Conservation (phyloP, 2,329 filamentous ascomycete species). For the Pestalotiopsis sp. region DNA sequence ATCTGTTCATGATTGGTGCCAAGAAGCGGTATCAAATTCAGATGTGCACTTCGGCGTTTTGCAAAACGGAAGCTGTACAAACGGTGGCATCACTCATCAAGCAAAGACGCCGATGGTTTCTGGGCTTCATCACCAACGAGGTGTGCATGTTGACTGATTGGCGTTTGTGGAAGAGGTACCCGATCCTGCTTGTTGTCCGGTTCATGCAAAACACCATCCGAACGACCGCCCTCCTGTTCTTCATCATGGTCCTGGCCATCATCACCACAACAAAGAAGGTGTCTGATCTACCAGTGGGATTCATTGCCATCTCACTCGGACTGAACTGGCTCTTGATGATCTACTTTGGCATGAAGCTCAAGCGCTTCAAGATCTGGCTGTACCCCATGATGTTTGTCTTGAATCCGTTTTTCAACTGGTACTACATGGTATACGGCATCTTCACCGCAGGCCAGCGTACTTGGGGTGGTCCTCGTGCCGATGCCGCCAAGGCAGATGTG, state of each 20-base stretch:
- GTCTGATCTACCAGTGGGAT: constrained; percentile 81
- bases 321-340: constrained; percentile 96
- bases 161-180: constrained; percentile 88
- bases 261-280: constrained; percentile 80
- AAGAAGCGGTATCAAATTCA: constrained; percentile 93
- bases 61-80: constrained; percentile 96
- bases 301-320: constrained; percentile 88
- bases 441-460: constrained; percentile 93
- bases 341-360: constrained; percentile 86
- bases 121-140: constrained; percentile 97
- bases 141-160: constrained; percentile 97
- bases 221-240: constrained; percentile 90
- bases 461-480: constrained; percentile 91
- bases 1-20: constrained; percentile 98
- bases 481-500: constrained; percentile 78
- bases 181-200: constrained; percentile 79
- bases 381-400: constrained; percentile 95
- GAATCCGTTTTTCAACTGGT: constrained; percentile 98
- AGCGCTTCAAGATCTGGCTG: constrained; percentile 89
- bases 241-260: constrained; percentile 87
- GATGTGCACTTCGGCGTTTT: constrained; percentile 96
- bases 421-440: constrained; percentile 96
- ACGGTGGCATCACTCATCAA: constrained; percentile 84
- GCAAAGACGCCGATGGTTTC: constrained; percentile 93
- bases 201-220: constrained; percentile 97